Percentiles rank a stretch among this genome's conserved stretches.
phyloP scores from a whole-genome alignment of 139 green algal species.

The Nannochloris sp. region DNA sequence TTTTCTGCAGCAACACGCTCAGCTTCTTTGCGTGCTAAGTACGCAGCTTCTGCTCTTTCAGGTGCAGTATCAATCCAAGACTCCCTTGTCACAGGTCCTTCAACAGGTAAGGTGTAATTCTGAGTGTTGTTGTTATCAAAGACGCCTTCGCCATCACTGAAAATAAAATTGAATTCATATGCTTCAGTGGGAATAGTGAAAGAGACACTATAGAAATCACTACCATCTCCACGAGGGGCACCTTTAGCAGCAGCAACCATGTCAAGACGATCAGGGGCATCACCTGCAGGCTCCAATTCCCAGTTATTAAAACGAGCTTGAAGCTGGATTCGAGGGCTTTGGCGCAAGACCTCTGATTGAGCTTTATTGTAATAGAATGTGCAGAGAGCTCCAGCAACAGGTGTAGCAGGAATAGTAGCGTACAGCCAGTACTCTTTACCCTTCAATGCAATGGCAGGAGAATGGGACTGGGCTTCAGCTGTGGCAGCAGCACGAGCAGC shows the following conservation, averaged over 20 bases:
- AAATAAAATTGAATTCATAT: constrained; percentile 78
- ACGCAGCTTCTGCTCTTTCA: constrained; percentile 27
- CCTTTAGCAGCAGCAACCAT: constrained; percentile 36
- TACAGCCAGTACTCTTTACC: constrained; percentile 52
- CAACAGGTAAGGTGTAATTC: constrained; percentile 47
- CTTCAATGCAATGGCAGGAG: neutral
- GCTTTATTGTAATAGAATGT: constrained; percentile 59
- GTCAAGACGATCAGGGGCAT: constrained; percentile 24
- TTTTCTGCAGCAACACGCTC: constrained; percentile 12
- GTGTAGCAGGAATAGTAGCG: constrained; percentile 57
- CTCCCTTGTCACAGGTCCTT: constrained; percentile 39
- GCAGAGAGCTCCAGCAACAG: constrained; percentile 50
- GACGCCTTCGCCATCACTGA: constrained; percentile 50
- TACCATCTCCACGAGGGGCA: constrained; percentile 20
- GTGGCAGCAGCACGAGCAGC: neutral
- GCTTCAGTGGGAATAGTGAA: constrained; percentile 45
- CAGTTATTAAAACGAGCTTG: constrained; percentile 65
- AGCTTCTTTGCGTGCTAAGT: neutral
- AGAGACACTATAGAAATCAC: constrained; percentile 42
- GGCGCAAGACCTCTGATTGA: constrained; percentile 47
- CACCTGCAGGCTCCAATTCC: constrained; percentile 40
- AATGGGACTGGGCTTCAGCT: neutral
- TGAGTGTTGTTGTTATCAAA: constrained; percentile 48
- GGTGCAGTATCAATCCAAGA: constrained; percentile 40
- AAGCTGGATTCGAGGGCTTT: constrained; percentile 32